A percentile compares a stretch with the other conserved stretches of the same genome.
These are phyloP conservation scores for Mucor plumbeus DNA, from an alignment of 371 early-diverging fungal species.

Conservation along the genomic window DNA sequence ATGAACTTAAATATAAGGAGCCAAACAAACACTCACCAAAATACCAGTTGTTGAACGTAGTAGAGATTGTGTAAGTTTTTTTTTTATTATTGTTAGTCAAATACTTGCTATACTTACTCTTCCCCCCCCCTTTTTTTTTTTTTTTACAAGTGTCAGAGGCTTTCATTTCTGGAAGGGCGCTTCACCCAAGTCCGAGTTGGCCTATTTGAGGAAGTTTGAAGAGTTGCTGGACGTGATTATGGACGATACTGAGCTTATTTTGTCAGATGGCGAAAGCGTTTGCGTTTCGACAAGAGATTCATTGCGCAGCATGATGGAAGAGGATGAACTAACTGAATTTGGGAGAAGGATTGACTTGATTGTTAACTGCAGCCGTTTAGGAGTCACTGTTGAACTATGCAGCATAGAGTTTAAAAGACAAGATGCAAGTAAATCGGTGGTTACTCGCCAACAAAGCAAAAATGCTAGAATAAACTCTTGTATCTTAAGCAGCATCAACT, in stretches of 20 bases:
- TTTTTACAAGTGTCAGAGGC: conserved; percentile 9
- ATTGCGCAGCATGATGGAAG: conserved; percentile 18
- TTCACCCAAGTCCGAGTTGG: conserved; percentile 15
- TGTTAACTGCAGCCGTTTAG: conserved; percentile 14
- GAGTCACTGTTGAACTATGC: conserved; percentile 20
- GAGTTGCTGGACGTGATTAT: conserved; percentile 19
- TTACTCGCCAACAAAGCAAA: conserved; percentile 22
- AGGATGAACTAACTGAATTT: conserved; percentile 15
- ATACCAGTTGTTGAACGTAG: conserved; percentile 19
- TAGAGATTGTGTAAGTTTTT: conserved; percentile 23
- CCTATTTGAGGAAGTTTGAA: conserved; percentile 22
- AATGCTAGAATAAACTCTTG: conserved; percentile 24
- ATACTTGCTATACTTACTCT: no score
- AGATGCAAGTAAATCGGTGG: conserved; percentile 17
- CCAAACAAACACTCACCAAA: conserved; percentile 9
- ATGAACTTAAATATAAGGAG: conserved; percentile 16
- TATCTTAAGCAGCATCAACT: conserved; percentile 23
- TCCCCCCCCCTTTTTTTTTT: no score
- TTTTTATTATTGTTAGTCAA: conserved; percentile 20
- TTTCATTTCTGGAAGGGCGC: conserved; percentile 17
- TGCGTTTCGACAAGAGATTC: conserved; percentile 20
- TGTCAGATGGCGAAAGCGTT: conserved; percentile 22
- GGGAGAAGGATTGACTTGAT: conserved; percentile 18
- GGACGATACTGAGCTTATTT: conserved; percentile 21
- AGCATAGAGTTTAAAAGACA: conserved; percentile 25